Evolutionary conservation across 2,329 filamentous ascomycete genomes (phyloP), one percentile per base, ranked within the genome.

Genomic region (Aspergillus sp.): DNA sequence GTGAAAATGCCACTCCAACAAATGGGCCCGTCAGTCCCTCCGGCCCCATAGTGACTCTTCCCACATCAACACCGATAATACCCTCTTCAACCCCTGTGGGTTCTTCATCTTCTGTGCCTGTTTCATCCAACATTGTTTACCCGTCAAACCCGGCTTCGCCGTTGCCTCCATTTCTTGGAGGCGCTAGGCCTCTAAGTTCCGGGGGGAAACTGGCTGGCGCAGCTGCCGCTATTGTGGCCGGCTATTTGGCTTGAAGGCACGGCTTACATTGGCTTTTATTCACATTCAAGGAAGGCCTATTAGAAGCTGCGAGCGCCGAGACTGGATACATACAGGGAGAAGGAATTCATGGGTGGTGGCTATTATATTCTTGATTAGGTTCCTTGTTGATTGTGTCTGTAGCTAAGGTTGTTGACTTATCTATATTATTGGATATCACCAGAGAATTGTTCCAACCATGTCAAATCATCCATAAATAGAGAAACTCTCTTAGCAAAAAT

Each of bases 51-150:
- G 32, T 44, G 47, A 55, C 53, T 24, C 24, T 38, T 38, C 26
- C 53, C 36, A 50, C 47, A 3, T 43, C 53, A 18, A 36, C 44
- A n/a, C 34, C 52, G n/a, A 22, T 45, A 22, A 36, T n/a, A 9
- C 3, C 13, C 6, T 32, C 51, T 15, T 38, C 51, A 17, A 48
- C 30, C n/a, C 30, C 51, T 7, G 18, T 44, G 13, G 50, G 30
- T 5, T 51, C 53, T 39, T 51, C 30, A 20, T 45, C 53, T n/a
- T 26, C 39, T 20, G 41, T 26, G n/a, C 49, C 55, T 38, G 13
- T 24, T 38, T n/a, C 34, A 13, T 47, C 48, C 9, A 41, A 32
- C 12, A 18, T 24, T n/a, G 18, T 20, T 12, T 15, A 13, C 1
- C 9, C 55, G 20, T 34, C 49, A 9, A 20, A 22, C n/a, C 34